Conservation (phyloP, 768 basidiomycete genomes). For the Xerocomus brunneocitrinus region DNA sequence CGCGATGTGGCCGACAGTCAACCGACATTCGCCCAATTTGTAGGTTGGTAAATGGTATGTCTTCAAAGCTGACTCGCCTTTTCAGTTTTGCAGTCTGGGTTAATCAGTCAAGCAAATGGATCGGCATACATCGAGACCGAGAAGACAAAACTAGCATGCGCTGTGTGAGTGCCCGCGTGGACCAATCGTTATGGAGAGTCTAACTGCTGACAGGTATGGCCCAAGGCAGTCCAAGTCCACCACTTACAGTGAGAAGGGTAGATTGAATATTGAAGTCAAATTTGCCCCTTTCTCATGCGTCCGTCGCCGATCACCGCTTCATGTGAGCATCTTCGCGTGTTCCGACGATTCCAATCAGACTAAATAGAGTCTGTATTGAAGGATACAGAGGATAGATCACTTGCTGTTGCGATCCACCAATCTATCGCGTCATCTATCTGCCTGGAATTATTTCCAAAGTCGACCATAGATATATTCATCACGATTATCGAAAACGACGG, state of each 20-base stretch:
- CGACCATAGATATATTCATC: conserved; percentile 87
- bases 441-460: conserved; percentile 89
- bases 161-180: conserved; percentile 62
- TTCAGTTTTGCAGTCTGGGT: conserved; percentile 81
- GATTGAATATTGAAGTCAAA: conserved; percentile 92
- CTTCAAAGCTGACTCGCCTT: conserved; percentile 6
- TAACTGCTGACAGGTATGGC: conserved; percentile 53
- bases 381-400: conserved; percentile 92
- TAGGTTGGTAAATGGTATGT: conserved; percentile 34
- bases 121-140: conserved; percentile 96
- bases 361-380: conserved; percentile 31
- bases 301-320: conserved; percentile 74
- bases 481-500: conserved; percentile 91
- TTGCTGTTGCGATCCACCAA: conserved; percentile 82
- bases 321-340: conserved; percentile 48
- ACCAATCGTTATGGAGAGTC: background rate
- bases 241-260: conserved; percentile 82
- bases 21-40: conserved; percentile 84
- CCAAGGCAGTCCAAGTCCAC: conserved; percentile 80
- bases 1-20: conserved; percentile 49
- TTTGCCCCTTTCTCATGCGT: conserved; percentile 90
- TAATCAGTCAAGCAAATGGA: conserved; percentile 92
- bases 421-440: conserved; percentile 79
- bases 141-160: conserved; percentile 89
- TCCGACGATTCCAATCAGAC: background rate